Conservation (phyloP, 2,329 filamentous ascomycete species). For the Cladosporium austrohemisphaericum region DNA sequence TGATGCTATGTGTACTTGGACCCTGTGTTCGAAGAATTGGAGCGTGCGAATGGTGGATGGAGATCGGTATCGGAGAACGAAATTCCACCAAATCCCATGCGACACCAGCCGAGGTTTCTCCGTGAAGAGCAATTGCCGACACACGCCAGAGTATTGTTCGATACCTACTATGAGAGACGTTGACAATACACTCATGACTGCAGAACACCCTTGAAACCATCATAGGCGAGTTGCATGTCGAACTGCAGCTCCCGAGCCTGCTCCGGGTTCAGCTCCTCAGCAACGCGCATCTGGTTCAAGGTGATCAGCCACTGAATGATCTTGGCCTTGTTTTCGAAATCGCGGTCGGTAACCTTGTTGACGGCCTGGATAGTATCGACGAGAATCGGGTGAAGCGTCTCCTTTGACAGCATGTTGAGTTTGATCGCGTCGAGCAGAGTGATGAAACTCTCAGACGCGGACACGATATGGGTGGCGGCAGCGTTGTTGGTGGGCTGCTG, state of each 20-base stretch:
- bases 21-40: neutral
- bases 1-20: neutral
- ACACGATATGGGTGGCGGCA: slow-evolving; percentile 64
- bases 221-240: slow-evolving; percentile 91
- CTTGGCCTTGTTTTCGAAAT: slow-evolving; percentile 93
- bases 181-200: slow-evolving; percentile 24
- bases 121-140: slow-evolving; percentile 9
- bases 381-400: slow-evolving; percentile 89
- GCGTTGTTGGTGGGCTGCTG: slow-evolving; percentile 19
- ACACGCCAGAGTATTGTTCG: neutral
- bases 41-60: slow-evolving; percentile 1
- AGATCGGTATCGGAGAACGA: slow-evolving; percentile 6
- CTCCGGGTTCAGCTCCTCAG: slow-evolving; percentile 81
- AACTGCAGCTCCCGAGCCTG: slow-evolving; percentile 85
- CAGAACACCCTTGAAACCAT: slow-evolving; percentile 83
- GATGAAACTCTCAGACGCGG: slow-evolving; percentile 97
- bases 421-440: slow-evolving; percentile 94
- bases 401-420: slow-evolving; percentile 87
- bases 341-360: slow-evolving; percentile 91
- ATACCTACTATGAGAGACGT: neutral
- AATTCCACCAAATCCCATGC: neutral
- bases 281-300: slow-evolving; percentile 95
- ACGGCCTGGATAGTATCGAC: slow-evolving; percentile 96
- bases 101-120: slow-evolving; percentile 13
- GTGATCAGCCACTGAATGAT: slow-evolving; percentile 98